Base-by-base conservation (phyloP, 2,329 filamentous ascomycete genomes). In the Exophiala viscosa region DNA sequence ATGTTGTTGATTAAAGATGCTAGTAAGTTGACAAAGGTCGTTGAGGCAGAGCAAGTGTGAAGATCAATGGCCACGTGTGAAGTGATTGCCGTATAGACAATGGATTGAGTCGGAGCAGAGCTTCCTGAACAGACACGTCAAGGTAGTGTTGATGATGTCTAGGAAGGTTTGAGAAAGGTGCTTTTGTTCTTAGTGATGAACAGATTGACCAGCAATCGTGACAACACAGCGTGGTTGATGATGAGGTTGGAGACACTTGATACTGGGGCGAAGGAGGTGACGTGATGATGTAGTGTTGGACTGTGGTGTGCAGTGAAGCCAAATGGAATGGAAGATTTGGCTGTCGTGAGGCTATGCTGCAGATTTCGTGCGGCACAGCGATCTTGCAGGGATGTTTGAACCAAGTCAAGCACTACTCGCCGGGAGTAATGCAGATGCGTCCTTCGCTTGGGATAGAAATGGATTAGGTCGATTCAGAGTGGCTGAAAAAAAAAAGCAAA, bases 171-270 rank as follows among this genome's bases (percentile, higher is more conserved):
- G 49, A 52, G 53, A 57, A 59, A 59, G 57, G 40, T 59, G 57
- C 48, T 36, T 33, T 31, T 53, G 44, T 34, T 45, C n/a, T 40
- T n/a, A 36, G 48, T 50, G 51, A 51, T 45, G 48, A 33, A 31
- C 15, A 40, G 59, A 62, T 58, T 60, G 60, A 57, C 60, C 60
- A 41, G 60, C 60, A 62, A 58, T 61, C 59, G 34, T 45, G 42
- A 47, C 47, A 40, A 51, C 48, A 52, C 48, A 50, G 28, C 17
- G 52, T 48, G 40, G 55, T 48, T 51, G 48, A 47, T 45, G n/a
- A 35, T 44, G 45, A 42, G 13, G 5, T 40, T 41, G 33, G 32
- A 48, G 48, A 34, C 28, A 32, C 44, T 50, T 50, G 45, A 52
- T 46, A 44, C 43, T 51, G 50, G 48, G 35, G 44, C 46, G 43